A percentile compares a stretch with the other conserved stretches of the same genome.
These are phyloP conservation scores for Seiridium unicorne DNA, from an alignment of 2,329 filamentous ascomycete genomes.

Conservation along the genomic window DNA sequence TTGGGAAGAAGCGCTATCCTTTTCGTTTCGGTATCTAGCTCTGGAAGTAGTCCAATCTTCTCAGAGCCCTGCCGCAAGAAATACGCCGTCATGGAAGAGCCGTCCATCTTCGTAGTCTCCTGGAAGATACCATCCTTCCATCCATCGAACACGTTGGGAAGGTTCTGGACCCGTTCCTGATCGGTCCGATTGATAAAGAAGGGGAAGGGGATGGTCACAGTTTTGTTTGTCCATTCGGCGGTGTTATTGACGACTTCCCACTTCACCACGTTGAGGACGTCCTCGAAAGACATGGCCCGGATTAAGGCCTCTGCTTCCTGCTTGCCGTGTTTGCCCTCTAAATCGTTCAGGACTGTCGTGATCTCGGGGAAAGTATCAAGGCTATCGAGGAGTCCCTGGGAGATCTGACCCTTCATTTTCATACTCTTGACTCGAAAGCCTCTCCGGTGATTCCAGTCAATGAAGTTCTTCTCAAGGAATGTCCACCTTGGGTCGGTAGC, in stretches of 20 bases:
- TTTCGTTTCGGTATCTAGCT: constrained; percentile 1
- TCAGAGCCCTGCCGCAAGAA: constrained; percentile 25
- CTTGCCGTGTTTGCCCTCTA: constrained; percentile 16
- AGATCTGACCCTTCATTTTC: constrained; percentile 16
- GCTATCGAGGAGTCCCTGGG: constrained; percentile 22
- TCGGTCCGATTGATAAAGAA: constrained; percentile 22
- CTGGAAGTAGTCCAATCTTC: constrained; percentile 15
- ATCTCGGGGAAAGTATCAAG: constrained; percentile 20
- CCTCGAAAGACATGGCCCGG: constrained; percentile 19
- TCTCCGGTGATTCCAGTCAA: constrained; percentile 11
- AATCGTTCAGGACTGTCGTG: constrained; percentile 8
- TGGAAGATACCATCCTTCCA: constrained; percentile 27
- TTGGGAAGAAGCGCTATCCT: constrained; percentile 15
- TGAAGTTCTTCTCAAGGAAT: constrained; percentile 10
- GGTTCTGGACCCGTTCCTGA: constrained; percentile 23
- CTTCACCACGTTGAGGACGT: constrained; percentile 21
- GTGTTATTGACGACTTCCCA: constrained; percentile 18
- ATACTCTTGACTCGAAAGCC: constrained; percentile 20
- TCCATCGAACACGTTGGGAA: constrained; percentile 14
- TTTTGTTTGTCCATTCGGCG: not conserved
- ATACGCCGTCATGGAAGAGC: constrained; percentile 35
- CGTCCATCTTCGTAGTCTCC: constrained; percentile 38
- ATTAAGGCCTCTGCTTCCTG: constrained; percentile 13
- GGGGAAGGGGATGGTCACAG: constrained; percentile 15
- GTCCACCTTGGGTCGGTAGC: constrained; percentile 16